Evolutionary conservation across 768 basidiomycete genomes (phyloP).

Genomic region (Macrolepiota fuliginosa): DNA sequence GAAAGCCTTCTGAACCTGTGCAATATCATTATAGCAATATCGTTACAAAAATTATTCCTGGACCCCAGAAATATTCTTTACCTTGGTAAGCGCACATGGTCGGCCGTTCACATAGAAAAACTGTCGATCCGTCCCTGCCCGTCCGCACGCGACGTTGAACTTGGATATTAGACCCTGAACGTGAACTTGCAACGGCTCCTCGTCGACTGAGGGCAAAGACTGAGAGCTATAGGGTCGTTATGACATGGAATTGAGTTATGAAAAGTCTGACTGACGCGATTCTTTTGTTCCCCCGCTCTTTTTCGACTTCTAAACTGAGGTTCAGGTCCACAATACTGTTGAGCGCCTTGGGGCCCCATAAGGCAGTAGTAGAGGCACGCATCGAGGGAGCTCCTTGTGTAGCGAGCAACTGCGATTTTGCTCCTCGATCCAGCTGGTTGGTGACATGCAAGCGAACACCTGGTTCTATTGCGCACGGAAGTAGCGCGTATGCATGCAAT

Average conservation of each 20-base stretch:
- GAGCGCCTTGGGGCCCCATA: constrained; percentile 85
- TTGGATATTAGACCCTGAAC: constrained; percentile 84
- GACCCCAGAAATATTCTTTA: constrained; percentile 20
- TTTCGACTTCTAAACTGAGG: constrained; percentile 63
- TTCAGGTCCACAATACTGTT: constrained; percentile 76
- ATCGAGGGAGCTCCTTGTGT: constrained; percentile 67
- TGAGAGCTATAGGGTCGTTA: neutral
- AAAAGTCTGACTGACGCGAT: constrained; percentile 17
- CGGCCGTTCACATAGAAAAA: constrained; percentile 93
- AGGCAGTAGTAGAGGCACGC: constrained; percentile 59
- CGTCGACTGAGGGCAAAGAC: constrained; percentile 16
- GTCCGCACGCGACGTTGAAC: constrained; percentile 71
- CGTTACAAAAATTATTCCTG: neutral
- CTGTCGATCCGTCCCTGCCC: constrained; percentile 81
- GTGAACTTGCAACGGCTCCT: constrained; percentile 38
- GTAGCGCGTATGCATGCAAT: constrained; percentile 85
- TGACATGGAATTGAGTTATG: too few species aligned
- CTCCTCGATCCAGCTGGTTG: constrained; percentile 74
- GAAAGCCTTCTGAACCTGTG: constrained; percentile 80
- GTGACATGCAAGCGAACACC: constrained; percentile 74
- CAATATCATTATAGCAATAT: neutral
- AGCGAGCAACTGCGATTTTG: constrained; percentile 66
- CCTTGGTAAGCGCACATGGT: constrained; percentile 80
- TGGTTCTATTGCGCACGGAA: constrained; percentile 73
- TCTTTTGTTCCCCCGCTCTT: constrained; percentile 46